Conservation (phyloP, 2,329 filamentous ascomycete genomes). For the Aspergillus sp. region DNA sequence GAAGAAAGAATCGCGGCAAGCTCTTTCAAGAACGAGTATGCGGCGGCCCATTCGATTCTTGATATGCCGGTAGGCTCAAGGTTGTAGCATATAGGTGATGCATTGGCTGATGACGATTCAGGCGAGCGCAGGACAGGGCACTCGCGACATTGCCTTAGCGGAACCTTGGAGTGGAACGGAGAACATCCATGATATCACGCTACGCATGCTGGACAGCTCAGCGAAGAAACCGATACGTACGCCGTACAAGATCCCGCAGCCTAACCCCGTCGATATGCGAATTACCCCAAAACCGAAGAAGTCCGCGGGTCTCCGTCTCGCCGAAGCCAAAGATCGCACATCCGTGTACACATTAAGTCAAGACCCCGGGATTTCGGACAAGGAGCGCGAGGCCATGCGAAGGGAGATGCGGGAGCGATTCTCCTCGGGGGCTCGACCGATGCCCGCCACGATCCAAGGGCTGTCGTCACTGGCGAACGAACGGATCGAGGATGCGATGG, state of each 20-base stretch:
- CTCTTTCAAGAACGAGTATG: conserved; percentile 54
- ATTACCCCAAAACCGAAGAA: conserved; percentile 43
- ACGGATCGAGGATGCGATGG: conserved; percentile 89
- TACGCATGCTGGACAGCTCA: conserved; percentile 73
- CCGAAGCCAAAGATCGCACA: conserved; percentile 58
- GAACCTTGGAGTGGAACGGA: conserved; percentile 78
- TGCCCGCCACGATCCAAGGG: conserved; percentile 75
- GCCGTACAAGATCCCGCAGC: conserved; percentile 40
- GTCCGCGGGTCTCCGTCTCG: conserved; percentile 51
- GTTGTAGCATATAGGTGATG: neutral
- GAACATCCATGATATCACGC: conserved; percentile 66
- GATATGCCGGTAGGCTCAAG: conserved; percentile 48
- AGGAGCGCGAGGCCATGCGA: conserved; percentile 69
- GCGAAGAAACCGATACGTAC: conserved; percentile 53
- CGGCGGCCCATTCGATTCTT: conserved; percentile 52
- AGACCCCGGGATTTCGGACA: conserved; percentile 59
- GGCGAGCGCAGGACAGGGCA: conserved; percentile 64
- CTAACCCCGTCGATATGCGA: conserved; percentile 44
- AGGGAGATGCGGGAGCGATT: conserved; percentile 80
- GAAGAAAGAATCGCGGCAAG: conserved; percentile 58
- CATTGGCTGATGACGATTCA: conserved; percentile 14
- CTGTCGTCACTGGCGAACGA: conserved; percentile 84
- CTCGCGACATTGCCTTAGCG: conserved; percentile 64
- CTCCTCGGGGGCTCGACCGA: conserved; percentile 64
- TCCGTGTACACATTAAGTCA: conserved; percentile 54